Percentiles rank a stretch among this genome's conserved stretches.
Conservation (phyloP, 1,284 basidiomycete species). For the Golubevia sp. region DNA sequence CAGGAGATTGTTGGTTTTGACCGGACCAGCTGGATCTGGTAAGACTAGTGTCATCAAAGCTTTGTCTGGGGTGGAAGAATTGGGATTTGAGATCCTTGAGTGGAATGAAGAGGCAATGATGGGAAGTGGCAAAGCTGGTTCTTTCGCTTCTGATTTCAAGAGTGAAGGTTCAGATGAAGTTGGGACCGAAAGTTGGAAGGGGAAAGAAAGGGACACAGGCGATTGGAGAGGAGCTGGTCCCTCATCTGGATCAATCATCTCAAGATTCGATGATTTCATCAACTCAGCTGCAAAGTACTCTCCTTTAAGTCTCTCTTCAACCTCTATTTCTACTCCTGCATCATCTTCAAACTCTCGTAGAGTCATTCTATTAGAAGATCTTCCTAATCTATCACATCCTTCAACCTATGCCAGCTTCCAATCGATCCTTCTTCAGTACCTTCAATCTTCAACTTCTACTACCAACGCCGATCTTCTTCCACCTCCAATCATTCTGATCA, state of each 20-base stretch:
- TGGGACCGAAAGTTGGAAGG: no score
- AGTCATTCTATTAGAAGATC: conserved; percentile 48
- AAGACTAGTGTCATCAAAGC: conserved; percentile 44
- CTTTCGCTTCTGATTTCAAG: no score
- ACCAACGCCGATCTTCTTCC: conserved; percentile 5
- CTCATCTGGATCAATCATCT: conserved; percentile 13
- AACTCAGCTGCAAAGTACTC: conserved; percentile 27
- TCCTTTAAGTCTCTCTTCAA: conserved; percentile 16
- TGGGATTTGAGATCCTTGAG: conserved; percentile 49
- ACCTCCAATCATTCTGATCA: conserved; percentile 38
- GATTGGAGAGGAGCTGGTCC: no score
- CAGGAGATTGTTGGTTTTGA: conserved; percentile 40
- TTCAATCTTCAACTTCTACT: conserved; percentile 12
- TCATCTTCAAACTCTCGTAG: conserved; percentile 8
- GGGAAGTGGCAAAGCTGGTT: no score
- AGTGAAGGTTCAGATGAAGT: no score
- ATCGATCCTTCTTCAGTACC: conserved; percentile 22
- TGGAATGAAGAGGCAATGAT: conserved; percentile 37
- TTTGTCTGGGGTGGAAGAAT: conserved; percentile 22
- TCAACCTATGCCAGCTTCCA: conserved; percentile 41
- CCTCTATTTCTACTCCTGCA: background rate
- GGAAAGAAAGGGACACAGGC: no score
- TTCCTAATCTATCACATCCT: conserved; percentile 49
- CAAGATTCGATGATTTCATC: conserved; percentile 43
- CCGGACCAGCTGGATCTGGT: conserved; percentile 50